Evolutionary conservation across 352 stramenopile genomes (phyloP), one percentile per base, ranked within the genome.

Genomic region (Blastocystis sp.): DNA sequence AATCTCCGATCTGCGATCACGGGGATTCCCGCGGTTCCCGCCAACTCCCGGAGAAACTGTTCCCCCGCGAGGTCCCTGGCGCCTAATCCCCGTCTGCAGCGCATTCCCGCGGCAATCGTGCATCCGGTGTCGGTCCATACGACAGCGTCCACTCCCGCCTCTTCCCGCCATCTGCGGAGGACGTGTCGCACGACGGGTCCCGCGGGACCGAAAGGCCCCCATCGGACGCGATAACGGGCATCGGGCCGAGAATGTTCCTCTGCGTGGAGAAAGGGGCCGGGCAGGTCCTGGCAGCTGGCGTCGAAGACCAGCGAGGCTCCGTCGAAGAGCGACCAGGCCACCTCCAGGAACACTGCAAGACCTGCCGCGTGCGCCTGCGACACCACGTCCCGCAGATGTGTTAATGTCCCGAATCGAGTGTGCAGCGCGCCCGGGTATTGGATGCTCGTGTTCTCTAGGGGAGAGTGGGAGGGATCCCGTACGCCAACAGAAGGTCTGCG

Each of bases 381-480:
- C 1, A 81, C 69, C n/a, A 81, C n/a, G 29, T 81, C 69, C 16
- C 53, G 69, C 11, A 81, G 42, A n/a, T 64, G 69, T 32, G 69
- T 49, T 24, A 61, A 46, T n/a, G 69, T 64, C 34, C 69, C 69
- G 40, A 81, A 81, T n/a, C 42, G 49, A 11, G 24, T 36, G 69
- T 81, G 46, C 9, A 81, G 21, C 8, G 44, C 42, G 36, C 69
- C 69, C 9, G 69, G 69, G 46, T 49, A 65, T 21, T 81, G n/a
- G 69, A 65, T 81, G 53, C 44, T 49, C 11, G 63, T 14, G 0
- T 81, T 21, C 21, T 72, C 27, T 59, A 59, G 4, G 51, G 51
- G 7, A 59, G 7, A 59, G 32, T 14, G 2, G 4, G 32, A 32
- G 2, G 3, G 3, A 59, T 32, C 11, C 3, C 51, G 32, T 59